These are phyloP conservation scores for Malania oleifera DNA, from an alignment of 164 flowering plant species.

Conservation along the genomic window DNA sequence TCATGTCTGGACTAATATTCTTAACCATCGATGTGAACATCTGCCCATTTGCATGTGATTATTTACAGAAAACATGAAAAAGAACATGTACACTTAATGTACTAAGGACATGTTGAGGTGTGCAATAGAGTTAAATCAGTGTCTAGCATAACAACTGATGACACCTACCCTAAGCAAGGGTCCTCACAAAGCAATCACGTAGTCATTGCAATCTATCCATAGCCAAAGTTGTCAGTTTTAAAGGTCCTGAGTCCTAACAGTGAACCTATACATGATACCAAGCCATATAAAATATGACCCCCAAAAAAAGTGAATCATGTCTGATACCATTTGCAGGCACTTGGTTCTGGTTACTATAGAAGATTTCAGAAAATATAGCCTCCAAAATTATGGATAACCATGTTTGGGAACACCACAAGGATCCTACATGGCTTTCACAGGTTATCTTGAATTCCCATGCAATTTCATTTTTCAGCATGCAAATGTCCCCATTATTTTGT, in stretches of 20 bases:
- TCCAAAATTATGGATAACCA: too few species aligned
- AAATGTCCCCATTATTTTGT: too few species aligned
- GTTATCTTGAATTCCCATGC: too few species aligned
- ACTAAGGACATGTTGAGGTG: neutral
- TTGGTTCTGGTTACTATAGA: too few species aligned
- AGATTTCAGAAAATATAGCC: too few species aligned
- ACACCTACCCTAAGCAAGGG: neutral
- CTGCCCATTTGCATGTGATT: slow-evolving; percentile 32
- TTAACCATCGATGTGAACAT: slow-evolving; percentile 86
- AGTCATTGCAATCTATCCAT: neutral
- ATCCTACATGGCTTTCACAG: too few species aligned
- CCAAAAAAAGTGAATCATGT: neutral
- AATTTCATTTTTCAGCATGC: too few species aligned
- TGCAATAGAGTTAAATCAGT: neutral
- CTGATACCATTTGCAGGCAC: neutral
- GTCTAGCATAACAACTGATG: neutral
- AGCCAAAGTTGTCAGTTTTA: neutral
- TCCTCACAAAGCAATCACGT: neutral
- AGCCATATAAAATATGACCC: neutral
- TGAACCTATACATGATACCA: neutral
- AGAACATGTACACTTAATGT: neutral
- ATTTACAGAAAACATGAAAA: slow-evolving; percentile 3
- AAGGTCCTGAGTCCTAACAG: neutral
- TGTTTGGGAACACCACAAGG: too few species aligned
- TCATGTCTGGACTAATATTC: slow-evolving; percentile 93